These are phyloP conservation scores for Pyrenopolyporus hunteri DNA, from an alignment of 495 filamentous ascomycete genomes.

Conservation along the genomic window DNA sequence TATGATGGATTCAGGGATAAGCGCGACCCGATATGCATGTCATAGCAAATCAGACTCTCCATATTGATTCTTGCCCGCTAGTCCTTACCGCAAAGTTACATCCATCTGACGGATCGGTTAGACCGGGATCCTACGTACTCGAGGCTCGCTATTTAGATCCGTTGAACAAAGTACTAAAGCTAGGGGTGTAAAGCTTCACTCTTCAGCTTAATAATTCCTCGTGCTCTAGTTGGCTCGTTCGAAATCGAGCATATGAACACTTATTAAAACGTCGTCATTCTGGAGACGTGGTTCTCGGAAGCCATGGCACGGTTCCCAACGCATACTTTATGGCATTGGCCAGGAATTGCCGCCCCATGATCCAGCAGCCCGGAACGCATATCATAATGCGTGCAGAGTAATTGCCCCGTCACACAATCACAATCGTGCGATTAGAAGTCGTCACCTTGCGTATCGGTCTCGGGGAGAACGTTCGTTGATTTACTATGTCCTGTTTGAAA, in stretches of 20 bases:
- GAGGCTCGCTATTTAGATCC: not conserved
- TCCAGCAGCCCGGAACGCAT: constrained; percentile 19
- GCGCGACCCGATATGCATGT: constrained; percentile 2
- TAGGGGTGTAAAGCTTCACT: constrained; percentile 1
- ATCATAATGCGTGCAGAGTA: constrained; percentile 3
- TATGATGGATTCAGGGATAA: not conserved
- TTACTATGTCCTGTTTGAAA: constrained; percentile 2
- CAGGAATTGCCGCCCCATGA: constrained; percentile 11
- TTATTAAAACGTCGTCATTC: not conserved
- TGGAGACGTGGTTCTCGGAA: constrained; percentile 3
- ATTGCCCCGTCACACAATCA: constrained; percentile 35
- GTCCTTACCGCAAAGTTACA: constrained; percentile 2
- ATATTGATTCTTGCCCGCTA: not conserved
- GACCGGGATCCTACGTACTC: constrained; percentile 10
- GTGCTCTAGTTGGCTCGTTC: not conserved
- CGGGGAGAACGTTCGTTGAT: no score
- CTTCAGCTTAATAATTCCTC: constrained; percentile 14
- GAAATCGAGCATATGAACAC: constrained; percentile 5
- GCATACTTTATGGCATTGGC: not conserved
- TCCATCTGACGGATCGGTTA: constrained; percentile 16
- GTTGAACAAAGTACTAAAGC: not conserved
- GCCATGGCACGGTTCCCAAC: not conserved
- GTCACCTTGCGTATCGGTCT: constrained; percentile 1
- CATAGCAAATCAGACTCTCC: not conserved
- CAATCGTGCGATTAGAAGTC: constrained; percentile 8